Base-by-base conservation (phyloP, 345 rosid genomes). In the Kernera saxatilis region DNA sequence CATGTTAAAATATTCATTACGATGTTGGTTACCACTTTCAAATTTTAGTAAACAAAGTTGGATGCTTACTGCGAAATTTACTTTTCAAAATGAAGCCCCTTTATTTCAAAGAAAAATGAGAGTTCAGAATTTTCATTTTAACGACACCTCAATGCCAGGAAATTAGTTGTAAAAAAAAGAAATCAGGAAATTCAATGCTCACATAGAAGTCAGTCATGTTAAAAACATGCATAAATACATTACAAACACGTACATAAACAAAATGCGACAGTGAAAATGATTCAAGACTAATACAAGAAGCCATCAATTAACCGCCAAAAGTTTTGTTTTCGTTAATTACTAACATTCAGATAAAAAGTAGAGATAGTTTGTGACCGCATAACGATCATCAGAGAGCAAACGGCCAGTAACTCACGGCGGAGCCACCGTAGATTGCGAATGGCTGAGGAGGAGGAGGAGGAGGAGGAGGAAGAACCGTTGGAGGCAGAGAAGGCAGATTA, bases 401-500 rank as follows among this genome's bases (percentile, higher is more conserved):
- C 39, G 78, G 78, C 78, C 78, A 74, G 37, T 2, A 15, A 39
- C 48, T 40, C 54, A 66, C 3, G 53, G 63, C 49, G 40, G 73
- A 50, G 49, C 73, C 78, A 18, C 69, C 78, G 69, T 40, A 74
- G 63, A 51, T 5, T 0, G 18, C 54, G n/a, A 74, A 50, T 5
- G 78, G 18, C 48, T 43, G 73, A 5, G 66, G 53, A 55, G 77
- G 49, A 26, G 65, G 73, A 5, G 66, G 53, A 55, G 77, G 49
- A 26, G 65, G 35, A 17, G 77, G 17, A 11, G 54, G 22, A 41
- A 74, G 53, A 52, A 59, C 48, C 68, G 78, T 41, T 3, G 73
- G 73, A 22, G 78, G 78, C 54, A 74, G 72, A n/a, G 72, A 73
- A 21, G 77, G 77, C 12, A 73, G 55, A 67, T 67, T 74, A 5